Evolutionary conservation across 305 asterid genomes (phyloP).

Genomic region (Andrographis paniculata): DNA sequence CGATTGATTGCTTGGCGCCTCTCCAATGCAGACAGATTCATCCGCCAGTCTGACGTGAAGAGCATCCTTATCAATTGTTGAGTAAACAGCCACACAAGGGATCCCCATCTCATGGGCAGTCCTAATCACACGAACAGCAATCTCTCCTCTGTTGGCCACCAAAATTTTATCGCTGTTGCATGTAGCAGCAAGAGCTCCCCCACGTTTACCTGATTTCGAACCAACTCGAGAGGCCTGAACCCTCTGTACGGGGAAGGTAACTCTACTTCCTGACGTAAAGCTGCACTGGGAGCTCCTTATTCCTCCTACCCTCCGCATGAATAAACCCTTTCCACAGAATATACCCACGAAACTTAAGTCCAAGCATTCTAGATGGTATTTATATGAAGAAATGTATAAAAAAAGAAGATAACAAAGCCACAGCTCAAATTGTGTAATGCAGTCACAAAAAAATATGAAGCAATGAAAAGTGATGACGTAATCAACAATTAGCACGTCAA

Average conservation of each 20-base stretch:
- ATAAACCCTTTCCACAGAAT: slow-evolving; percentile 48
- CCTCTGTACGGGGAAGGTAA: slow-evolving; percentile 49
- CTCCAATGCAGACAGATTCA: slow-evolving; percentile 96
- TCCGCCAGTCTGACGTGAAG: slow-evolving; percentile 98
- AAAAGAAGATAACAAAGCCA: slow-evolving; percentile 8
- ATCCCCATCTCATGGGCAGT: slow-evolving; percentile 99
- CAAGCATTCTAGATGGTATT: neutral
- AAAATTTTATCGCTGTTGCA: slow-evolving; percentile 71
- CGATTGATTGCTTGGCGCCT: slow-evolving; percentile 99
- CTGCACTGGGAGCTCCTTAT: slow-evolving; percentile 77
- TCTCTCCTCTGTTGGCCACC: slow-evolving; percentile 98
- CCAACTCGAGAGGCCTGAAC: slow-evolving; percentile 35
- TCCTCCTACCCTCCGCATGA: slow-evolving; percentile 42
- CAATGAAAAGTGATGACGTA: too few relatives aligned
- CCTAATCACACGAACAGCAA: slow-evolving; percentile 93
- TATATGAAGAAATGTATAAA: slow-evolving; percentile 1
- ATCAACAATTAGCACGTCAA: too few relatives aligned
- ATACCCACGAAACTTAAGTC: slow-evolving; percentile 8
- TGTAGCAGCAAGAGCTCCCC: slow-evolving; percentile 59
- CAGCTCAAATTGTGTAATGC: neutral
- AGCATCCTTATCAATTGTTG: slow-evolving; percentile 93
- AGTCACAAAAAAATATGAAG: too few relatives aligned
- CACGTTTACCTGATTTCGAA: slow-evolving; percentile 40
- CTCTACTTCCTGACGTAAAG: slow-evolving; percentile 57
- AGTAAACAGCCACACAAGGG: slow-evolving; percentile 95